Percentiles rank a stretch among this genome's conserved stretches.
These are phyloP conservation scores for Thelephora terrestris DNA, from an alignment of 1,284 basidiomycete genomes.

Conservation along the genomic window DNA sequence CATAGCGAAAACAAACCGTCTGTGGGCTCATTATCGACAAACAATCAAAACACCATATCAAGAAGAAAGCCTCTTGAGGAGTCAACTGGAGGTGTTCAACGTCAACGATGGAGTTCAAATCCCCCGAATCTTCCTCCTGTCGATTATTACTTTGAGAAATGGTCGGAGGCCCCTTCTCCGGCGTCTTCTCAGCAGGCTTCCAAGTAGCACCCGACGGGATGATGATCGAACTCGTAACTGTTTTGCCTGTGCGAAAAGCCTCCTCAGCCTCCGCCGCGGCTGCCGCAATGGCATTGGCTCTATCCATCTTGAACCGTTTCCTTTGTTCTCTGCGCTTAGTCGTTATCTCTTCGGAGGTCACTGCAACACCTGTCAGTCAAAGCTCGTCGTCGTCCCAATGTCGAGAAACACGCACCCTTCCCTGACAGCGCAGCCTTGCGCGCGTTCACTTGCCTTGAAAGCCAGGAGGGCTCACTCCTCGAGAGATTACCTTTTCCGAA, in stretches of 20 bases:
- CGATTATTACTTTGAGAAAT: slow-evolving; percentile 11
- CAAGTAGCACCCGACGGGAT: slow-evolving; percentile 75
- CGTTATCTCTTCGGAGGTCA: slow-evolving; percentile 83
- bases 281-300: slow-evolving; percentile 68
- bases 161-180: slow-evolving; percentile 5
- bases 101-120: slow-evolving; percentile 41
- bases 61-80: slow-evolving; percentile 87
- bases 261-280: slow-evolving; percentile 67
- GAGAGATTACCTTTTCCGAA: slow-evolving; percentile 96
- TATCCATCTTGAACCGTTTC: slow-evolving; percentile 84
- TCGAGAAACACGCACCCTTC: slow-evolving; percentile 35
- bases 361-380: slow-evolving; percentile 23
- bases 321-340: slow-evolving; percentile 78
- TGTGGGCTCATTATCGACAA: slow-evolving; percentile 61
- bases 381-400: background rate
- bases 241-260: slow-evolving; percentile 59
- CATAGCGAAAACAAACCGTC: slow-evolving; percentile 36
- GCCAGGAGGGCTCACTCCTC: slow-evolving; percentile 92
- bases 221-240: slow-evolving; percentile 21
- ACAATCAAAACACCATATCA: slow-evolving; percentile 78
- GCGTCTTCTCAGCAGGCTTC: slow-evolving; percentile 32
- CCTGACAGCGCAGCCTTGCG: slow-evolving; percentile 34
- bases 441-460: slow-evolving; percentile 65
- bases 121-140: slow-evolving; percentile 25
- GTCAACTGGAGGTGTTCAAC: slow-evolving; percentile 91